phyloP scores from a whole-genome alignment of 2,329 filamentous ascomycete species.

The Aotearoamyces nothofagi region DNA sequence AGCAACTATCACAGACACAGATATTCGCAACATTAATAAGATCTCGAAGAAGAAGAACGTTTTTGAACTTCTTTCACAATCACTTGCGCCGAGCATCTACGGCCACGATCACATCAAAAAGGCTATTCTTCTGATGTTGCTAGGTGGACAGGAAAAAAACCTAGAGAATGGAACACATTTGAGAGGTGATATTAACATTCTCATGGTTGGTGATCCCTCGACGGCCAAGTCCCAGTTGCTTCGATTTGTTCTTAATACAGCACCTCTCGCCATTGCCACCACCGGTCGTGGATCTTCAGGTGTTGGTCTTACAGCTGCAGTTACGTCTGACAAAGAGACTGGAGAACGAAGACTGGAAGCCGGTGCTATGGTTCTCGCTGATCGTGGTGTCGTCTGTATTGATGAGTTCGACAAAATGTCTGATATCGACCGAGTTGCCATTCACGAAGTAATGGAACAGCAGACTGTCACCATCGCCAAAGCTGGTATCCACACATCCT shows the following conservation, averaged over 20 bases:
- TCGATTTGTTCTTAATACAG: conserved; percentile 93
- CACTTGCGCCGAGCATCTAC: conserved; percentile 88
- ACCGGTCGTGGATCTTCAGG: conserved; percentile 94
- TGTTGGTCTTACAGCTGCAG: conserved; percentile 91
- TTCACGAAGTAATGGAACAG: conserved; percentile 99
- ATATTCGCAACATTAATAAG: conserved; percentile 98
- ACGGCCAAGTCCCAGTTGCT: conserved; percentile 97
- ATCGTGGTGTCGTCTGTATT: conserved; percentile 95
- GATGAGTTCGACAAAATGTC: conserved; percentile 99
- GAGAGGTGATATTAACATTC: conserved; percentile 95
- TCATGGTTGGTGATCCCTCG: conserved; percentile 98
- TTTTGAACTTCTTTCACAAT: conserved; percentile 85
- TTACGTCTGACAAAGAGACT: conserved; percentile 94
- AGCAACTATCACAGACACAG: conserved; percentile 83
- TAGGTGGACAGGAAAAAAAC: conserved; percentile 97
- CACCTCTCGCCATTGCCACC: conserved; percentile 88
- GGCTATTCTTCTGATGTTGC: conserved; percentile 85
- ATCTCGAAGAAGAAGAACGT: conserved; percentile 87
- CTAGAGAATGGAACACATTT: conserved; percentile 95
- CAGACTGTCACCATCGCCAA: conserved; percentile 99
- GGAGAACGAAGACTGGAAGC: conserved; percentile 89
- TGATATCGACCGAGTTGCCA: conserved; percentile 91
- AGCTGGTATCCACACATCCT: conserved; percentile 91
- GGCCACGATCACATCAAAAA: conserved; percentile 98
- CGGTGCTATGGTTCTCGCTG: conserved; percentile 95